Conservation (phyloP, 2,329 filamentous ascomycete species). For the Calonectria montana region DNA sequence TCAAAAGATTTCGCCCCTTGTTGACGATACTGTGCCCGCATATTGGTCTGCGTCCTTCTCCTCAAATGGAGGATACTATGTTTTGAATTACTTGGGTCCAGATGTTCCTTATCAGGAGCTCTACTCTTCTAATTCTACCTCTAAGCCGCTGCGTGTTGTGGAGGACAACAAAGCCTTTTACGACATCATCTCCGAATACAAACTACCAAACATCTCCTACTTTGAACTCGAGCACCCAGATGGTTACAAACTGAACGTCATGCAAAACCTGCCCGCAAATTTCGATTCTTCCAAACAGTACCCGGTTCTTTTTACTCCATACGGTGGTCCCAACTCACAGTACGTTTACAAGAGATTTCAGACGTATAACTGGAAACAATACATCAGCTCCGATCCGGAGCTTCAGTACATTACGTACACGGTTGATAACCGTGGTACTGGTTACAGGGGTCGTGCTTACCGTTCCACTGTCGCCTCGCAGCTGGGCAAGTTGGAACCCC, state of each 20-base stretch:
- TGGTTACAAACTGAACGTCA: conserved; percentile 71
- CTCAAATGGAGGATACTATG: conserved; percentile 70
- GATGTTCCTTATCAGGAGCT: conserved; percentile 78
- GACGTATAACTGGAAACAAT: conserved; percentile 68
- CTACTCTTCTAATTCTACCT: conserved; percentile 66
- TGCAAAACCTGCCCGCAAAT: conserved; percentile 73
- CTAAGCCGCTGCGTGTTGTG: conserved; percentile 66
- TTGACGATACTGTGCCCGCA: conserved; percentile 68
- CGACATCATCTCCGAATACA: conserved; percentile 67
- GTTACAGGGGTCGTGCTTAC: conserved; percentile 72
- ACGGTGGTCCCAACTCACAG: conserved; percentile 75
- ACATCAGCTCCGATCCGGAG: conserved; percentile 75
- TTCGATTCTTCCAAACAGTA: conserved; percentile 73
- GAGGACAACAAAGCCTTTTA: conserved; percentile 70
- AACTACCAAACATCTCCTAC: conserved; percentile 72
- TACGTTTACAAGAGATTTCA: conserved; percentile 68
- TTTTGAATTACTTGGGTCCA: conserved; percentile 73
- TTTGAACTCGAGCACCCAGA: conserved; percentile 71
- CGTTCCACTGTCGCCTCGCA: conserved; percentile 67
- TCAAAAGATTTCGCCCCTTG: conserved; percentile 66
- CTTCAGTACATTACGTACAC: conserved; percentile 76
- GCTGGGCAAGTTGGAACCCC: conserved; percentile 71
- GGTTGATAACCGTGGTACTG: conserved; percentile 76
- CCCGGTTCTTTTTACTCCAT: conserved; percentile 74
- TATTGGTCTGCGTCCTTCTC: conserved; percentile 76